phyloP scores from a whole-genome alignment of 441 rosid species.

The Adansonia rubrostipa region DNA sequence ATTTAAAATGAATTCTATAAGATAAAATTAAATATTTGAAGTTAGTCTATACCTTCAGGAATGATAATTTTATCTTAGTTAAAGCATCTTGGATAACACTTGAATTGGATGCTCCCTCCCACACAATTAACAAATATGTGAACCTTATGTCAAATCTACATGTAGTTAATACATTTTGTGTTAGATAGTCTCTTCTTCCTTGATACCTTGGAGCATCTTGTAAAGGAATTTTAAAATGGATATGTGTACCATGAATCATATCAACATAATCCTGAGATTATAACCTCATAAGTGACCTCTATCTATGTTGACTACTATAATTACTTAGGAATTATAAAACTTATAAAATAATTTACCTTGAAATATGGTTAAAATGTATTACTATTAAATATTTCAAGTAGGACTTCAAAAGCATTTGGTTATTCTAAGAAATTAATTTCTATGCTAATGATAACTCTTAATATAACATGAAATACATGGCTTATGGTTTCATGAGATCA shows the following conservation, averaged over 20 bases:
- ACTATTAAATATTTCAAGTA: neutral
- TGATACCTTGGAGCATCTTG: neutral
- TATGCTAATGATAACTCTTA: neutral
- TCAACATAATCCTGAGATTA: neutral
- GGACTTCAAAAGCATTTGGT: neutral
- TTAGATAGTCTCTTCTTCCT: neutral
- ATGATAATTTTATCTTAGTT: neutral
- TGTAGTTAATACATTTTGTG: neutral
- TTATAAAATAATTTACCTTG: neutral
- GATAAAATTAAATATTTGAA: neutral
- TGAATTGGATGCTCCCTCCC: neutral
- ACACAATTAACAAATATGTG: too few species aligned
- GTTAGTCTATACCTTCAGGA: neutral
- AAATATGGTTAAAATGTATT: neutral
- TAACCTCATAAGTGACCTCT: neutral
- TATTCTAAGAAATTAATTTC: neutral
- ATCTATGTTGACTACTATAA: neutral
- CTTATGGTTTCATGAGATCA: neutral
- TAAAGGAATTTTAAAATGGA: neutral
- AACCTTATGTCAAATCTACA: neutral
- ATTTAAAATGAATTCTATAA: neutral
- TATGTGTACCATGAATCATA: neutral
- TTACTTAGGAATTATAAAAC: neutral
- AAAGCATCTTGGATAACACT: neutral
- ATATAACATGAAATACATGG: neutral